Percentiles rank a stretch among this genome's conserved stretches.
These are phyloP conservation scores for Lactarius tabidus DNA, from an alignment of 768 basidiomycete species.

Conservation along the genomic window DNA sequence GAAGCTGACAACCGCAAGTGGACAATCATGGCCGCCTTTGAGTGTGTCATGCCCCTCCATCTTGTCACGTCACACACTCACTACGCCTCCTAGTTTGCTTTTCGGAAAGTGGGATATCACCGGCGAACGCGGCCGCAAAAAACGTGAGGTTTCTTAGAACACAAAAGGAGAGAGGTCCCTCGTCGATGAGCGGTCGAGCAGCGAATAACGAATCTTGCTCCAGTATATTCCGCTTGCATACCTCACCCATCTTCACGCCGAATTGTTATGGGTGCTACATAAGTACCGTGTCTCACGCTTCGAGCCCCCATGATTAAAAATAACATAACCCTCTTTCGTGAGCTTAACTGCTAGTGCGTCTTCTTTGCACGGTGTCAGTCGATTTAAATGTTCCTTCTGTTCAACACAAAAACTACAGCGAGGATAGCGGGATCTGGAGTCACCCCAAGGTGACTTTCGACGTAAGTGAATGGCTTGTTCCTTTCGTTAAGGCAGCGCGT, in stretches of 20 bases:
- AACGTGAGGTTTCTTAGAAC: not conserved
- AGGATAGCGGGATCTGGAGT: no score
- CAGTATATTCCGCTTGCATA: not conserved
- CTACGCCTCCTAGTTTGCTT: constrained; percentile 30
- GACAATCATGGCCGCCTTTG: constrained; percentile 92
- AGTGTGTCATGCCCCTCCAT: constrained; percentile 44
- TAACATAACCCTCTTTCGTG: not conserved
- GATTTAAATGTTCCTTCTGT: no score
- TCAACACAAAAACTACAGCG: no score
- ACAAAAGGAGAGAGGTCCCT: not conserved
- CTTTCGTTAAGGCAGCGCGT: not conserved
- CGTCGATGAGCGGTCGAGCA: not conserved
- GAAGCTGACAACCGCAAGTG: constrained; percentile 97
- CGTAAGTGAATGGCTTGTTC: not conserved
- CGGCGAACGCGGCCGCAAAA: constrained; percentile 1
- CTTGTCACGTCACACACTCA: constrained; percentile 29
- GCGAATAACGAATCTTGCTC: not conserved
- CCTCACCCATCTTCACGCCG: not conserved
- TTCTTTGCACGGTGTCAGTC: not conserved
- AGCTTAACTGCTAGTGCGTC: not conserved
- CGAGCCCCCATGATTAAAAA: not conserved
- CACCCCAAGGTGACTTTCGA: not conserved
- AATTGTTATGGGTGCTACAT: not conserved
- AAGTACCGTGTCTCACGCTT: not conserved
- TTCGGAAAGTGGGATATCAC: constrained; percentile 34